Conservation (phyloP, 495 filamentous ascomycete genomes). For the Penicillium pulvis region DNA sequence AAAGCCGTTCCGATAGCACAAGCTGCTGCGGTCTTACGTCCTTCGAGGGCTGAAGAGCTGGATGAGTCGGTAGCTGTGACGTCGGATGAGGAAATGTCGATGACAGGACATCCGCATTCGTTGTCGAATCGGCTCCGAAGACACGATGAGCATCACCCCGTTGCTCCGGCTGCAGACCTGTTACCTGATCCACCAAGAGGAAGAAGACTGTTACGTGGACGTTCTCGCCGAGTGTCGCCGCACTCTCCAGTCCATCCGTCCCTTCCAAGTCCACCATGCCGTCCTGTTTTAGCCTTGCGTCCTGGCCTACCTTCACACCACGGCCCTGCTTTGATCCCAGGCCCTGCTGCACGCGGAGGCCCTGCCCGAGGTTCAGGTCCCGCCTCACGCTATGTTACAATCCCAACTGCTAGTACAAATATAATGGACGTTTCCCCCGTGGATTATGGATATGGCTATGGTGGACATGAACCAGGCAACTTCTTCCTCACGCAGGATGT, state of each 20-base stretch:
- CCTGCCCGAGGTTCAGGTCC: too few species aligned
- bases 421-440: neutral
- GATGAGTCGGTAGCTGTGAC: conserved; percentile 4
- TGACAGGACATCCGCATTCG: neutral
- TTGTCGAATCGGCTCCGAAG: neutral
- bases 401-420: too few species aligned
- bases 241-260: neutral
- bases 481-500: neutral
- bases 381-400: too few species aligned
- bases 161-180: neutral
- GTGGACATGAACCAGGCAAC: neutral
- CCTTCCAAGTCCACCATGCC: neutral
- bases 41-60: neutral
- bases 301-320: too few species aligned
- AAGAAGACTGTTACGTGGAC: neutral
- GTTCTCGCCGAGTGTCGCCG: neutral
- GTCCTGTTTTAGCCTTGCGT: neutral
- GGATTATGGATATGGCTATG: conserved; percentile 15
- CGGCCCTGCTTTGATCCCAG: neutral
- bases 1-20: neutral
- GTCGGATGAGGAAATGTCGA: neutral
- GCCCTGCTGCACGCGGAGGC: neutral
- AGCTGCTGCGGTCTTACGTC: neutral
- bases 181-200: neutral
- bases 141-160: neutral